Percentiles rank a stretch among this genome's conserved stretches.
phyloP scores from a whole-genome alignment of 2,329 filamentous ascomycete species.

The Colletotrichum godetiae region DNA sequence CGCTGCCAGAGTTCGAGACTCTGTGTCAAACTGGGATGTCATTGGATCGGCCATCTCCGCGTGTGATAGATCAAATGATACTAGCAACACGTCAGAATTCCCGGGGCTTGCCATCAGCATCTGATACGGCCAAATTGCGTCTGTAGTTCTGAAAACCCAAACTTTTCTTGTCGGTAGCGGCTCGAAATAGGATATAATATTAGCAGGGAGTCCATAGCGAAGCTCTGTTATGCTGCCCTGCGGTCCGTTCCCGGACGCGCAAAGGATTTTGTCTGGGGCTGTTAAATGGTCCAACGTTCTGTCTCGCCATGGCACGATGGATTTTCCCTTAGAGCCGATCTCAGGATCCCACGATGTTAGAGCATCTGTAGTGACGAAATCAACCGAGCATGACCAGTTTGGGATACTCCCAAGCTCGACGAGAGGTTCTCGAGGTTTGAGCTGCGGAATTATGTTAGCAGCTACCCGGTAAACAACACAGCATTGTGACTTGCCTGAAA shows the following conservation, averaged over 20 bases:
- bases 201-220: slow-evolving; percentile 76
- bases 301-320: slow-evolving; percentile 24
- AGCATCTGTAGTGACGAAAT: slow-evolving; percentile 61
- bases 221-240: slow-evolving; percentile 76
- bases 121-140: slow-evolving; percentile 46
- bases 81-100: slow-evolving; percentile 58
- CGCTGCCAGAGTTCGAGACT: slow-evolving; percentile 63
- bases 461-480: neutral
- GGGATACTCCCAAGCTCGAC: slow-evolving; percentile 61
- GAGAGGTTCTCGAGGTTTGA: slow-evolving; percentile 37
- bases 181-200: slow-evolving; percentile 69
- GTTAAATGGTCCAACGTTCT: slow-evolving; percentile 17
- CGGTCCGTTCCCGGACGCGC: slow-evolving; percentile 72
- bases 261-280: slow-evolving; percentile 67
- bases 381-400: slow-evolving; percentile 72
- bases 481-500: slow-evolving; percentile 68
- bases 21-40: slow-evolving; percentile 60
- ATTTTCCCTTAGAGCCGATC: slow-evolving; percentile 41
- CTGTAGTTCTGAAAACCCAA: slow-evolving; percentile 60
- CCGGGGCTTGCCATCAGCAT: slow-evolving; percentile 63
- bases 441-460: slow-evolving; percentile 9
- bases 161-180: slow-evolving; percentile 61
- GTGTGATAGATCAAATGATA: slow-evolving; percentile 60
- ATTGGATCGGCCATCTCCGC: slow-evolving; percentile 55
- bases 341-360: slow-evolving; percentile 44